These are phyloP conservation scores for Asclepias syriaca DNA, from an alignment of 257 asterid genomes.

Conservation along the genomic window DNA sequence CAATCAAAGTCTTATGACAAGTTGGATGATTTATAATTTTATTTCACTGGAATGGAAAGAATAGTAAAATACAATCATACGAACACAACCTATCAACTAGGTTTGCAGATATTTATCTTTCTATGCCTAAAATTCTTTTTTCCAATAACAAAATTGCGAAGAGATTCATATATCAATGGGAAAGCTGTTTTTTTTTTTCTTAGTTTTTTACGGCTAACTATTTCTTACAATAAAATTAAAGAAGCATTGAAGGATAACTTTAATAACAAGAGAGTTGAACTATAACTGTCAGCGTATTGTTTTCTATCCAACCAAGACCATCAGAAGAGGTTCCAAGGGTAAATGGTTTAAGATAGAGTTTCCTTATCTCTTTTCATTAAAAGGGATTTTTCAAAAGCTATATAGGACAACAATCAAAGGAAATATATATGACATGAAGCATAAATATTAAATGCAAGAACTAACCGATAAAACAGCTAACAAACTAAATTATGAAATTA, in stretches of 20 bases:
- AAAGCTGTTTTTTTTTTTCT: not conserved
- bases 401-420: not conserved
- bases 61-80: not conserved
- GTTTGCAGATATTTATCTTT: not conserved
- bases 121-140: not conserved
- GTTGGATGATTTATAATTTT: not conserved
- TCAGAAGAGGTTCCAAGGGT: not conserved
- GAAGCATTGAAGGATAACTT: not conserved
- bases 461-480: not conserved
- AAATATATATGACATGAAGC: not conserved
- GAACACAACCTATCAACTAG: not conserved
- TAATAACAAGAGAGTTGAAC: not conserved
- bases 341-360: not conserved
- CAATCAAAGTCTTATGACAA: not conserved
- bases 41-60: not conserved
- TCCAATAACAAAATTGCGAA: not conserved
- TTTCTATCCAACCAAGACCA: not conserved
- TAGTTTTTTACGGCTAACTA: not conserved
- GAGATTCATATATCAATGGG: not conserved
- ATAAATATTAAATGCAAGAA: not conserved
- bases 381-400: not conserved
- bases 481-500: conserved; percentile 25
- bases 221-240: not conserved
- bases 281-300: not conserved
- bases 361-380: not conserved